These are phyloP conservation scores for Citrus glauca DNA, from an alignment of 345 rosid species.

Conservation along the genomic window DNA sequence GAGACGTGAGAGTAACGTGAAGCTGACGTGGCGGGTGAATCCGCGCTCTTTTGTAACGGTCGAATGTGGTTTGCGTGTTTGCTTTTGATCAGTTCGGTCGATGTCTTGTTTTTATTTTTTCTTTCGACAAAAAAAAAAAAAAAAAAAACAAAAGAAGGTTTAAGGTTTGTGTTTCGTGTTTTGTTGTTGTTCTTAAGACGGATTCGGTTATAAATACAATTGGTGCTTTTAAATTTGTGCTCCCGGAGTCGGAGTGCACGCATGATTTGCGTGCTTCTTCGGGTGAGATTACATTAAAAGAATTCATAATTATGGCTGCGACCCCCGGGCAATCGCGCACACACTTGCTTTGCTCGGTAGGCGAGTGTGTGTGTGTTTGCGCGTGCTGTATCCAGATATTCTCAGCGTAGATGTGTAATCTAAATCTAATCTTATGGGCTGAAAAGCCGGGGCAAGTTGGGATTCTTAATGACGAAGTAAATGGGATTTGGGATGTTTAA, in stretches of 20 bases:
- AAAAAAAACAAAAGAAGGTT: no score
- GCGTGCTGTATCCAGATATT: no score
- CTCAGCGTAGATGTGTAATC: no score
- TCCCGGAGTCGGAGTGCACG: not conserved
- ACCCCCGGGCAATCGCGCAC: no score
- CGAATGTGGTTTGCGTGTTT: not conserved
- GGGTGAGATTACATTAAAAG: not conserved
- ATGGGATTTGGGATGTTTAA: not conserved
- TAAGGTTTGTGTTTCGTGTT: not conserved
- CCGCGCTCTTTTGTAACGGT: conserved; percentile 25
- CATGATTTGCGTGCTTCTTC: not conserved
- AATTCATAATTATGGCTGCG: no score
- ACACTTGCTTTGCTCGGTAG: not conserved
- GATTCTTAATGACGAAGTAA: not conserved
- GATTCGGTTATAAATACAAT: not conserved
- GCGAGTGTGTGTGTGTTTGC: not conserved
- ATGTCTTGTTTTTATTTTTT: no score
- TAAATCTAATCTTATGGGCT: no score
- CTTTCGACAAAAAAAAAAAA: no score
- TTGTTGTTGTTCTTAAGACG: not conserved
- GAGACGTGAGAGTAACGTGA: conserved; percentile 16
- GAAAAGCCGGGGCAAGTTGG: not conserved
- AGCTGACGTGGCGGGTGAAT: conserved; percentile 16
- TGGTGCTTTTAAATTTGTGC: not conserved
- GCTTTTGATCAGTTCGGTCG: no score